These are phyloP conservation scores for Hymenotorrendiella dingleyae DNA, from an alignment of 2,329 filamentous ascomycete genomes.

Conservation along the genomic window DNA sequence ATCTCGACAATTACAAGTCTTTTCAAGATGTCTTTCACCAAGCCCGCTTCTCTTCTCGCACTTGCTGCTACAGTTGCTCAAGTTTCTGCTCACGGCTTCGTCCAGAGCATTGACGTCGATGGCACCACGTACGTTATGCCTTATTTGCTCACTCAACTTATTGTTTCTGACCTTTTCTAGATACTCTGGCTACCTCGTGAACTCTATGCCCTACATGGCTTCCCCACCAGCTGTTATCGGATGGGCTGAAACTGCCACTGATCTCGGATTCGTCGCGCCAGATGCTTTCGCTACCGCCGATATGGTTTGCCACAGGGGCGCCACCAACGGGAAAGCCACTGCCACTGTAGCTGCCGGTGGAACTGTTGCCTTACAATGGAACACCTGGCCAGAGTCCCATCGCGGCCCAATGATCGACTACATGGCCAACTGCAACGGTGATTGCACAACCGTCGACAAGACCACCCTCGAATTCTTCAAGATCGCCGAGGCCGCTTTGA, in stretches of 20 bases:
- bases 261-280: constrained; percentile 45
- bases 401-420: constrained; percentile 30
- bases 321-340: constrained; percentile 34
- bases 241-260: constrained; percentile 37
- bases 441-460: constrained; percentile 35
- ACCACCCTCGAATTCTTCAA: constrained; percentile 36
- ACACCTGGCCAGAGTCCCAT: constrained; percentile 44
- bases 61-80: constrained; percentile 32
- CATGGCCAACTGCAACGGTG: constrained; percentile 26
- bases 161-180: constrained; percentile 5
- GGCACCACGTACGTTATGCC: constrained; percentile 24
- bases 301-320: constrained; percentile 44
- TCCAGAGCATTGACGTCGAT: constrained; percentile 39
- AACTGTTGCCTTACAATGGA: constrained; percentile 42
- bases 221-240: constrained; percentile 30
- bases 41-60: constrained; percentile 14
- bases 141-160: background rate
- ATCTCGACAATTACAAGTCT: background rate
- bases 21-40: constrained; percentile 17
- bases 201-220: constrained; percentile 15
- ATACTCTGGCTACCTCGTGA: constrained; percentile 29
- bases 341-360: constrained; percentile 41
- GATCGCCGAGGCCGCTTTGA: constrained; percentile 35
- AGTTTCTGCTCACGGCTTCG: constrained; percentile 41
- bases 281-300: constrained; percentile 35